These are phyloP conservation scores for Pyrus pyrifolia DNA, from an alignment of 306 rosid genomes.

Conservation along the genomic window DNA sequence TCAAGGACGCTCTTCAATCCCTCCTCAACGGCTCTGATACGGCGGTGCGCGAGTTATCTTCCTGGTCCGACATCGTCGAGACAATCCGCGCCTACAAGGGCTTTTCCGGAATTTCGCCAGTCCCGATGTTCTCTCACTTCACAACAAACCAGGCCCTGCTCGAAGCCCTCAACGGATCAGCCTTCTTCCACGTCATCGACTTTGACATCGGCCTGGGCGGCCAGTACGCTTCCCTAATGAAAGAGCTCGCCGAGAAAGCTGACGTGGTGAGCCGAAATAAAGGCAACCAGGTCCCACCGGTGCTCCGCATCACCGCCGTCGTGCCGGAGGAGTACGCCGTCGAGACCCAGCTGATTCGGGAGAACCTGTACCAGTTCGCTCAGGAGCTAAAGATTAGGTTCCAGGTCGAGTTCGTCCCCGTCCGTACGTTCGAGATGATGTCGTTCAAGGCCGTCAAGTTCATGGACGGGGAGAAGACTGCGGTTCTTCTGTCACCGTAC, in stretches of 20 bases:
- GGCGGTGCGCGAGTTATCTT: constrained; percentile 31
- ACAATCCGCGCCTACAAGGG: constrained; percentile 56
- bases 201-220: constrained; percentile 84
- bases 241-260: constrained; percentile 58
- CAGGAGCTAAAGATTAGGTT: constrained; percentile 58
- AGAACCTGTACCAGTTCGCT: constrained; percentile 69
- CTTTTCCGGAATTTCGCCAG: constrained; percentile 66
- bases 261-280: constrained; percentile 19
- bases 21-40: constrained; percentile 56
- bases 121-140: constrained; percentile 81
- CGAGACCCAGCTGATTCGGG: constrained; percentile 48
- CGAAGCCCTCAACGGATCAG: constrained; percentile 45
- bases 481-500: constrained; percentile 56
- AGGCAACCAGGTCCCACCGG: constrained; percentile 17
- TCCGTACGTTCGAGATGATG: constrained; percentile 44
- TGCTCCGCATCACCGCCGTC: constrained; percentile 61
- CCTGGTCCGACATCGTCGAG: constrained; percentile 65
- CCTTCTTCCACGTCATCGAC: constrained; percentile 65
- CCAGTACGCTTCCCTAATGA: constrained; percentile 83
- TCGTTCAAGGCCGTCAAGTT: constrained; percentile 61
- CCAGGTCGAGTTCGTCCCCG: constrained; percentile 47
- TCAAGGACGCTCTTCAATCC: constrained; percentile 72
- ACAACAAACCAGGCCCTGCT: constrained; percentile 83
- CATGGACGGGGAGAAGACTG: constrained; percentile 65
- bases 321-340: constrained; percentile 62